phyloP scores from a whole-genome alignment of 805 yeast genomes.

The Wickerhamomyces chambardii region DNA sequence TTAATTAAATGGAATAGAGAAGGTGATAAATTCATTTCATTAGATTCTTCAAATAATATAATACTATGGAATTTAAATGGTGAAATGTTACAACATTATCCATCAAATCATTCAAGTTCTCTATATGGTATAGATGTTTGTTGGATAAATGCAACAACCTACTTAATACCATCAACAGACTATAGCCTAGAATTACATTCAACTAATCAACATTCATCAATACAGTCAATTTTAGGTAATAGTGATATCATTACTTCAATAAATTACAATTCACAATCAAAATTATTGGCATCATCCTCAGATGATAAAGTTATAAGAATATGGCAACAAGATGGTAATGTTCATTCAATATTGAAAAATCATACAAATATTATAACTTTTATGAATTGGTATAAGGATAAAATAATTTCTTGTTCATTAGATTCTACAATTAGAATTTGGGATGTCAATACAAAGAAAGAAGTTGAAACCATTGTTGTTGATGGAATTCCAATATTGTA shows the following conservation, averaged over 20 bases:
- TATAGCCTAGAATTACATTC: background rate
- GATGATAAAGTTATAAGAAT: constrained; percentile 68
- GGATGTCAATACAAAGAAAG: constrained; percentile 41
- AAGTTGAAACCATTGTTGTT: constrained; percentile 24
- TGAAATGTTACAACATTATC: background rate
- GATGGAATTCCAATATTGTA: constrained; percentile 49
- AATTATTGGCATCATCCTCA: constrained; percentile 62
- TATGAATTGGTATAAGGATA: constrained; percentile 43
- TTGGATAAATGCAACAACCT: background rate
- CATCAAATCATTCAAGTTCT: background rate
- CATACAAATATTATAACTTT: constrained; percentile 52
- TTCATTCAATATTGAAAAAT: constrained; percentile 37
- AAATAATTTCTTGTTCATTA: constrained; percentile 47
- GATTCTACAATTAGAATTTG: constrained; percentile 68
- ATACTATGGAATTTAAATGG: background rate
- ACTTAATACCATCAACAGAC: background rate
- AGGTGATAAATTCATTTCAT: constrained; percentile 10
- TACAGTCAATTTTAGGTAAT: background rate
- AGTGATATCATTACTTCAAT: constrained; percentile 34
- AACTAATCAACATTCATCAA: background rate
- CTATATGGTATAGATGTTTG: background rate
- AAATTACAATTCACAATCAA: constrained; percentile 39
- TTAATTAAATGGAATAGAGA: constrained; percentile 52
- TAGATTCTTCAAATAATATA: background rate
- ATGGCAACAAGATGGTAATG: constrained; percentile 63